Conservation (phyloP, 2,329 filamentous ascomycete species). For the Penicillium expansum region DNA sequence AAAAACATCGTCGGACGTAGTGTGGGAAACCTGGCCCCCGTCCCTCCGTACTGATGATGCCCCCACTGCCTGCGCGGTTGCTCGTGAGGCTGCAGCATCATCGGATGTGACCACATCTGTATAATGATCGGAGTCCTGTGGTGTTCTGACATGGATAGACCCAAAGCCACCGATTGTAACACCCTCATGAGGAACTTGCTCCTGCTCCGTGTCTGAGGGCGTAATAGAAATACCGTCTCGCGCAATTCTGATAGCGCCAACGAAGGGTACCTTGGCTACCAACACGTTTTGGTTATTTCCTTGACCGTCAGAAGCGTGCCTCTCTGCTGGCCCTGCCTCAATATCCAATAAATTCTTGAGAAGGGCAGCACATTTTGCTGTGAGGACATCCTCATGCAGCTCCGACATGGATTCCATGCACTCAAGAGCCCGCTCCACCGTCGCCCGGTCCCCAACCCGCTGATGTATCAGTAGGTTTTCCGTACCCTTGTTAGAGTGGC, state of each 20-base stretch:
- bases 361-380: constrained; percentile 29
- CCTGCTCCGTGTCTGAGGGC: neutral
- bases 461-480: constrained; percentile 38
- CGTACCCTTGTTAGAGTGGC: constrained; percentile 19
- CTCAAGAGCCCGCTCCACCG: constrained; percentile 37
- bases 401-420: constrained; percentile 31
- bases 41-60: neutral
- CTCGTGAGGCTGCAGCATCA: neutral
- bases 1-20: neutral
- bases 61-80: neutral
- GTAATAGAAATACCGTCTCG: neutral
- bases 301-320: constrained; percentile 13
- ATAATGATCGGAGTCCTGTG: neutral
- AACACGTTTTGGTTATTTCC: neutral
- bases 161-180: neutral
- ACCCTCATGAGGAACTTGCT: neutral
- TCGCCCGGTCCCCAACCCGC: constrained; percentile 38
- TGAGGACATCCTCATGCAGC: constrained; percentile 32
- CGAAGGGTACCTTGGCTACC: neutral
- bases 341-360: constrained; percentile 34
- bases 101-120: neutral
- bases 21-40: neutral
- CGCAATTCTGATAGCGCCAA: neutral
- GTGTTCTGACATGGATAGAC: neutral
- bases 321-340: constrained; percentile 20